Base-by-base conservation (phyloP, 2,329 filamentous ascomycete species). In the Dactylellina haptotyla region DNA sequence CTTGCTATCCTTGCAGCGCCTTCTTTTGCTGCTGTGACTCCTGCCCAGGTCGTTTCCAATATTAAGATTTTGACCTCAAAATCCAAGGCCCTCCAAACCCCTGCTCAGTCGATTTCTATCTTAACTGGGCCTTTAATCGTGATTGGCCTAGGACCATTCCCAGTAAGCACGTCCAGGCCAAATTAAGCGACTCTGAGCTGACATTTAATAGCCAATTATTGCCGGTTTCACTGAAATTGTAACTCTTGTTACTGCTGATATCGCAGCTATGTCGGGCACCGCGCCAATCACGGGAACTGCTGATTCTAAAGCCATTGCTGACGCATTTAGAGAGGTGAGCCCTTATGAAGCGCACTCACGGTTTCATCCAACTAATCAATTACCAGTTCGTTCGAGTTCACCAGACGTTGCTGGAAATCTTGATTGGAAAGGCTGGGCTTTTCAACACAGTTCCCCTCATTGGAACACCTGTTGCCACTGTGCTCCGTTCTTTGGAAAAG, bases 351-450 rank as follows among this genome's bases (percentile, higher is more conserved):
- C 16, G 12, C n/a, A n/a, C n/a, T n/a, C n/a, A n/a, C n/a, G n/a
- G n/a, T n/a, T n/a, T n/a, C n/a, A n/a, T n/a, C n/a, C n/a, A n/a
- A n/a, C n/a, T n/a, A n/a, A 41, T 43, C 18, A 5, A 41, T 23
- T 14, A 16, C 48, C 46, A 78, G 64, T 81, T 81, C 18, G 78
- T 79, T 18, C 8, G 51, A 4, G 76, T 80, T 5, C 79, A 81
- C 32, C 78, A 81, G 70, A 51, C n/a, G 0, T 75, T 81, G 6
- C 76, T 81, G 12, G 80, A 80, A 28, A 80, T 80, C 28, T 69
- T 82, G 2, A 81, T 81, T 61, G 79, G 79, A 53, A 82, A 81
- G 75, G 75, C 80, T 16, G 79, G 79, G 1, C 48, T 81, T 3
- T 73, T 80, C 48, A 59, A 9, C 0, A 63, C 63, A 0, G 57